Evolutionary conservation across 768 basidiomycete species (phyloP), one percentile per base, ranked within the genome.

Genomic region (Kwoniella pini): DNA sequence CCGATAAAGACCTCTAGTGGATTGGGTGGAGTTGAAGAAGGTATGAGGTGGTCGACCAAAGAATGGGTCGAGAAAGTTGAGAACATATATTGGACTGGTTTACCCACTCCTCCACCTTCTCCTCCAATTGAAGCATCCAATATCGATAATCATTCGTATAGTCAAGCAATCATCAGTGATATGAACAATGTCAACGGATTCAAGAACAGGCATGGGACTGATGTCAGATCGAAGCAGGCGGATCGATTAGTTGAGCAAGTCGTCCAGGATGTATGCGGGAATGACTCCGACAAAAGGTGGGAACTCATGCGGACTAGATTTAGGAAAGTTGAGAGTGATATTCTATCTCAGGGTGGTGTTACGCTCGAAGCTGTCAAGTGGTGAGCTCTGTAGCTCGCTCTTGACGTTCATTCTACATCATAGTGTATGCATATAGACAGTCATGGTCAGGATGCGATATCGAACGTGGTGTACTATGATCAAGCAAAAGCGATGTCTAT

Each of bases 21-120:
- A 30, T 54, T 60, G 13, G 66, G 15, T 64, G 65, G 57, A 27
- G 44, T 69, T 19, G 80, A 80, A 45, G 81, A 81, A 56, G 84
- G 82, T 22, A 84, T 85, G 57, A 85, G 85, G 70, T 92, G 90
- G 91, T 88, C 87, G 2, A 86, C 87, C 68, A 88, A 84, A 70
- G 88, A 86, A 64, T 92, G 91, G 91, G 88, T 87, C 33, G 82
- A 82, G 68, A 83, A 81, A 65, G 91, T 94, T 31, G 94, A 96
- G 77, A 83, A 82, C 58, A 83, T 85, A 45, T 97, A 96, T 75
- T 95, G 93, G 93, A 77, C 54, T 33, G 72, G 73, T 17, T 64
- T 81, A 45, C 81, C 81, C 2, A 83, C 82, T 3, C 83, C 84
- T 28, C 83, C 82, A 17, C 76, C 80, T 24, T 81, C 82, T n/a